Percentiles rank a stretch among this genome's conserved stretches.
phyloP scores from a whole-genome alignment of 2,329 filamentous ascomycete species.

The Pseudocercospora fuligena region DNA sequence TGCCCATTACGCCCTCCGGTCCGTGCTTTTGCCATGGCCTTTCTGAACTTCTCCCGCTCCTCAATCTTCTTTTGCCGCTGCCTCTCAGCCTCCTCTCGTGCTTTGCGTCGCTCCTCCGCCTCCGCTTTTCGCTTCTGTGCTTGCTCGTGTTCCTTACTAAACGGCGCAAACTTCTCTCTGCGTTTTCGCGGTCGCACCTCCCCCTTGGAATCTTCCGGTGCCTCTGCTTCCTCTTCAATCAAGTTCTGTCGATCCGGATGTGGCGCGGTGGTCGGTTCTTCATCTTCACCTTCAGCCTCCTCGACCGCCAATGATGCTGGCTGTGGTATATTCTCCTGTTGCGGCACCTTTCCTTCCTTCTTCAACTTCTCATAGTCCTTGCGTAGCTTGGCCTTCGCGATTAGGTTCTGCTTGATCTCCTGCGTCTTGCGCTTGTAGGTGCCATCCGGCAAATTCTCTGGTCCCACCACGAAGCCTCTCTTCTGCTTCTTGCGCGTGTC shows the following conservation, averaged over 20 bases:
- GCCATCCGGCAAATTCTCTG: constrained; percentile 88
- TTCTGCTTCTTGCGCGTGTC: constrained; percentile 52
- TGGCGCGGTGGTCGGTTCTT: constrained; percentile 53
- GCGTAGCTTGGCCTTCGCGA: constrained; percentile 90
- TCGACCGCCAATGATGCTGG: constrained; percentile 37
- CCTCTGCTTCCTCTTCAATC: constrained; percentile 31
- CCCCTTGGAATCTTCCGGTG: constrained; percentile 11
- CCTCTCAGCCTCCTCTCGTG: constrained; percentile 67
- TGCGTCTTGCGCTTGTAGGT: constrained; percentile 83
- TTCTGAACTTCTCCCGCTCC: constrained; percentile 73
- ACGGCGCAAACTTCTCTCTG: constrained; percentile 50
- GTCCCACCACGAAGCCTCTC: constrained; percentile 84
- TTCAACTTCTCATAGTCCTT: constrained; percentile 91
- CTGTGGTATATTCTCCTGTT: constrained; percentile 37
- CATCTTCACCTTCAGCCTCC: constrained; percentile 28
- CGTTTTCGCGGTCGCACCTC: constrained; percentile 37
- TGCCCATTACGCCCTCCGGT: constrained; percentile 70
- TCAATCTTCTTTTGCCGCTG: constrained; percentile 59
- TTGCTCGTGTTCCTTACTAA: constrained; percentile 49
- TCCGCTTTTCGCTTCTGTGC: constrained; percentile 64
- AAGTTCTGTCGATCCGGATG: constrained; percentile 43
- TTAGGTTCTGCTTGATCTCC: constrained; percentile 87
- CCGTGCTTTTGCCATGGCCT: constrained; percentile 65
- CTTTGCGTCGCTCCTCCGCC: constrained; percentile 62
- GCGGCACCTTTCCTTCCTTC: constrained; percentile 51